These are phyloP conservation scores for Lachancea waltii DNA, from an alignment of 805 yeast genomes.

Conservation along the genomic window DNA sequence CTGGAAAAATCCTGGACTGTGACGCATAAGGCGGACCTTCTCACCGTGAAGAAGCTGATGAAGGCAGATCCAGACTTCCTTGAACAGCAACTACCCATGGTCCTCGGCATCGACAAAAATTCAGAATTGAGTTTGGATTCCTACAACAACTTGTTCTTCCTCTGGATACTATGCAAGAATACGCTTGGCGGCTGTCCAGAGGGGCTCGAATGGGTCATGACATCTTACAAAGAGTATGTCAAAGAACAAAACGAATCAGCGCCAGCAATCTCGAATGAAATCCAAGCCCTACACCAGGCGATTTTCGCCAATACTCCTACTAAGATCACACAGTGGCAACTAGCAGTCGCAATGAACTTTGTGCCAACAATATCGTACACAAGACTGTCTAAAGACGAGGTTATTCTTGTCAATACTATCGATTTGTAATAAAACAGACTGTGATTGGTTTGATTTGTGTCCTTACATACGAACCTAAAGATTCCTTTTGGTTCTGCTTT, in stretches of 20 bases:
- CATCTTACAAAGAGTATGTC: neutral
- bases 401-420: constrained; percentile 15
- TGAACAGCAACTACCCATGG: constrained; percentile 33
- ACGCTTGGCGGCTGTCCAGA: neutral
- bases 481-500: neutral
- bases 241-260: neutral
- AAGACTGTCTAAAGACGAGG: constrained; percentile 20
- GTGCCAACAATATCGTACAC: constrained; percentile 18
- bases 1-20: constrained; percentile 45
- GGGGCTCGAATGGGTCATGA: constrained; percentile 4
- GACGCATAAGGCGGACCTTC: constrained; percentile 36
- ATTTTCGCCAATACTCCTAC: constrained; percentile 7
- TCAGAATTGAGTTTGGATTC: constrained; percentile 35
- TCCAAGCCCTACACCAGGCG: neutral
- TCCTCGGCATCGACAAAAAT: constrained; percentile 35
- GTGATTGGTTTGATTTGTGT: constrained; percentile 6
- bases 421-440: constrained; percentile 5
- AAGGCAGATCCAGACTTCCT: constrained; percentile 46
- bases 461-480: neutral
- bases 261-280: neutral
- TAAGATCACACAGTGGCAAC: constrained; percentile 10
- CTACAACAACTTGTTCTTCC: neutral
- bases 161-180: constrained; percentile 6
- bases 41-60: constrained; percentile 46
- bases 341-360: constrained; percentile 14